Conservation (phyloP, 2,329 filamentous ascomycete species). For the Talaromyces sp. region DNA sequence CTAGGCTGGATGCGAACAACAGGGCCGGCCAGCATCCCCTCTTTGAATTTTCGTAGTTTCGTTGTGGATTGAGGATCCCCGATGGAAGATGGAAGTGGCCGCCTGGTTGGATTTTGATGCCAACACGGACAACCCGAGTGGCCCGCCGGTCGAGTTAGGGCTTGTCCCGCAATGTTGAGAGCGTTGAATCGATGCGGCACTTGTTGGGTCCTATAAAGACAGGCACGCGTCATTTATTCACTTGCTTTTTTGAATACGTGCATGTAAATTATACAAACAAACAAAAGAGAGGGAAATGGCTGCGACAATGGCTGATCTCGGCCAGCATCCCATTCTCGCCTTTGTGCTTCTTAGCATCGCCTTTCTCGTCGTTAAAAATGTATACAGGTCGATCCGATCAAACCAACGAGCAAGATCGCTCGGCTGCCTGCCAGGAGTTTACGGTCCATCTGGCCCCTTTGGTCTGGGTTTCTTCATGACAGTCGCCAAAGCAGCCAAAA, state of each 20-base stretch:
- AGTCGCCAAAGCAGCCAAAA: constrained; percentile 5
- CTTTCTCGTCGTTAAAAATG: background rate
- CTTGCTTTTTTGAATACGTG: background rate
- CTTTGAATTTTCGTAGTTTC: background rate
- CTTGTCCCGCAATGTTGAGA: background rate
- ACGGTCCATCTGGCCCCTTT: constrained; percentile 6
- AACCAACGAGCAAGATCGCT: background rate
- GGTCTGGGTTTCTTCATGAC: constrained; percentile 4
- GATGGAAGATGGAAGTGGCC: background rate
- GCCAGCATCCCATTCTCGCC: background rate
- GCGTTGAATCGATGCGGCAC: background rate
- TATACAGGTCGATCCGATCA: constrained; percentile 1
- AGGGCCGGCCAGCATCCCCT: background rate
- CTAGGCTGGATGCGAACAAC: constrained; percentile 5
- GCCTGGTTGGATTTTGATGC: background rate
- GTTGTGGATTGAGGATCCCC: background rate
- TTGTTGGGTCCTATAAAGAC: background rate
- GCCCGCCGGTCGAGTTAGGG: background rate
- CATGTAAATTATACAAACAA: background rate
- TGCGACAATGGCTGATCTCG: background rate
- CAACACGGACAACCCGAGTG: background rate
- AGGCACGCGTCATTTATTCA: background rate
- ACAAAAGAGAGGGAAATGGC: background rate
- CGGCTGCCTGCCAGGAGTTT: constrained; percentile 4
- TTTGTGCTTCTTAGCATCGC: background rate